These are phyloP conservation scores for Clavispora phyllophila DNA, from an alignment of 805 yeast genomes.

Conservation along the genomic window DNA sequence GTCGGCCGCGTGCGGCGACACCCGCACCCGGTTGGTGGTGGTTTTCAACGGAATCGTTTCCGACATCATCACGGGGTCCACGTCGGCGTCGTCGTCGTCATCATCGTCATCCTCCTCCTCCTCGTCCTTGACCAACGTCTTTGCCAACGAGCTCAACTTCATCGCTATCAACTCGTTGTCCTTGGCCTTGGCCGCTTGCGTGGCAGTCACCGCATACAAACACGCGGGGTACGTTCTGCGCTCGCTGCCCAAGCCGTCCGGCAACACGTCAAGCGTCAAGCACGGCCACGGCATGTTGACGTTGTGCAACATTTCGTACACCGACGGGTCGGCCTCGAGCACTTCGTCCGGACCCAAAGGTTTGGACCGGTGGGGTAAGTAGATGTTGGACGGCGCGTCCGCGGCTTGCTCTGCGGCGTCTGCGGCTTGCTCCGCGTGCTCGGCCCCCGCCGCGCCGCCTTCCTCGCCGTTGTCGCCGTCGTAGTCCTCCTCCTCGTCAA, in stretches of 20 bases:
- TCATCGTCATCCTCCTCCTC: constrained; percentile 72
- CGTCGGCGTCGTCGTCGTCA: constrained; percentile 59
- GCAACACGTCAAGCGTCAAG: constrained; percentile 81
- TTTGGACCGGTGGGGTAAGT: constrained; percentile 81
- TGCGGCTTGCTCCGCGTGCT: constrained; percentile 23
- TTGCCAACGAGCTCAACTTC: constrained; percentile 75
- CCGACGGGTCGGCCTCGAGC: constrained; percentile 92
- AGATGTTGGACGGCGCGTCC: constrained; percentile 44
- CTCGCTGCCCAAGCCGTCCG: constrained; percentile 81
- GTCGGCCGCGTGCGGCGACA: constrained; percentile 66
- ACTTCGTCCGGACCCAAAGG: constrained; percentile 96
- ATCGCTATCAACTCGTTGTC: constrained; percentile 86
- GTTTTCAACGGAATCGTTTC: constrained; percentile 71
- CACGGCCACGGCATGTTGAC: constrained; percentile 97
- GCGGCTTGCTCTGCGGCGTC: constrained; percentile 14
- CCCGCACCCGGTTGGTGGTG: constrained; percentile 86
- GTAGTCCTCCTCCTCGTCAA: constrained; percentile 48
- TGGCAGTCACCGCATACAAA: constrained; percentile 81
- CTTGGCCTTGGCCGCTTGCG: constrained; percentile 82
- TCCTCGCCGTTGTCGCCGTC: constrained; percentile 36
- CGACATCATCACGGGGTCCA: constrained; percentile 83
- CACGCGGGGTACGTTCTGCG: constrained; percentile 89
- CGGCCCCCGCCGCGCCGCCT: constrained; percentile 34
- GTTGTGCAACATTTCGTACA: constrained; percentile 93
- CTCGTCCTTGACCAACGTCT: constrained; percentile 81